Conservation (phyloP, 2,329 filamentous ascomycete genomes). For the Diaporthe destruens region DNA sequence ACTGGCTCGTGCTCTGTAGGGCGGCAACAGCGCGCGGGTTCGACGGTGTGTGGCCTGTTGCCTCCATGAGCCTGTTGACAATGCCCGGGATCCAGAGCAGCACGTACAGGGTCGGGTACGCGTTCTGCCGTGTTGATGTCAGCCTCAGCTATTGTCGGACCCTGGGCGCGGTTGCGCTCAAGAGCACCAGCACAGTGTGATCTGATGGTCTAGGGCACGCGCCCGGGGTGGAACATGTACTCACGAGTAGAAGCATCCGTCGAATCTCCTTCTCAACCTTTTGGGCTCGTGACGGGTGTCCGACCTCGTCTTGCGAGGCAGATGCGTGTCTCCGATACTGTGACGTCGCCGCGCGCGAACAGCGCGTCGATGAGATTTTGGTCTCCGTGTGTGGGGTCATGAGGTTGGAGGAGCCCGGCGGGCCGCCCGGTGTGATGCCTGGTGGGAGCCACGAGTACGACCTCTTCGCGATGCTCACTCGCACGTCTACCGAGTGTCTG, state of each 20-base stretch:
- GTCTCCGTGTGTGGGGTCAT: constrained; percentile 20
- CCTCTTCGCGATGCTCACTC: constrained; percentile 17
- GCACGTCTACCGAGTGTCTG: constrained; percentile 23
- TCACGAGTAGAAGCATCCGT: constrained; percentile 19
- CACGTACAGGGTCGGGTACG: constrained; percentile 27
- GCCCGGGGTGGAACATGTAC: not conserved
- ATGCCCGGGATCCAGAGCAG: constrained; percentile 26
- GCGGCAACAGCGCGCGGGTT: constrained; percentile 13
- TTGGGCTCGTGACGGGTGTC: not conserved
- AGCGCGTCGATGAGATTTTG: constrained; percentile 23
- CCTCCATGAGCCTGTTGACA: constrained; percentile 29
- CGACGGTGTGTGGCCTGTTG: not conserved
- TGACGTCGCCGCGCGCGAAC: not conserved
- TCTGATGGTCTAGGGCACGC: not conserved
- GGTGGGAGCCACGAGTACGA: constrained; percentile 27
- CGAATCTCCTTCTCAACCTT: constrained; percentile 26
- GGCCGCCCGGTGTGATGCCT: not conserved
- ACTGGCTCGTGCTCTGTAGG: constrained; percentile 27
- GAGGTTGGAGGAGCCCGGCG: not conserved
- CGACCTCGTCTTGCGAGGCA: not conserved
- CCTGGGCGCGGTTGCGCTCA: not conserved
- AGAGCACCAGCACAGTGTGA: not conserved
- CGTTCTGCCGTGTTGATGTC: constrained; percentile 5
- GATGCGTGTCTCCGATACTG: not conserved
- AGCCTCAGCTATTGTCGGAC: too few relatives aligned